phyloP scores from a whole-genome alignment of 2,329 filamentous ascomycete species.

The Aspergillus tamarii region DNA sequence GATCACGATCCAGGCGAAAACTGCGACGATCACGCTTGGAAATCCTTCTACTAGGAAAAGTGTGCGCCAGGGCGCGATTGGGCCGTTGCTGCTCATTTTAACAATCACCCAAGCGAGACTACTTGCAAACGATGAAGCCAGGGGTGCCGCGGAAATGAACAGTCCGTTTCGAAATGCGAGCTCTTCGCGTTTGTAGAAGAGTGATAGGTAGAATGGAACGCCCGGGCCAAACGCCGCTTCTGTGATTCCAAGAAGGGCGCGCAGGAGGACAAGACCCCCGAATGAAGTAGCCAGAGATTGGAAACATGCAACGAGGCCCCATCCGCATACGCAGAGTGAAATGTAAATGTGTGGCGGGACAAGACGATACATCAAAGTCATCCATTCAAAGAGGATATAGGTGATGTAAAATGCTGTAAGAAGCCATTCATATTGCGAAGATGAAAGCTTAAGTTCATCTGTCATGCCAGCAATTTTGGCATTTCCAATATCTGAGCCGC shows the following conservation, averaged over 20 bases:
- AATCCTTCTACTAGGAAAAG: conserved; percentile 85
- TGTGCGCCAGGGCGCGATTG: conserved; percentile 82
- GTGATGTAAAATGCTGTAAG: conserved; percentile 67
- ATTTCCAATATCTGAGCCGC: conserved; percentile 59
- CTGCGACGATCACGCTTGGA: conserved; percentile 74
- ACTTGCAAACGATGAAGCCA: conserved; percentile 71
- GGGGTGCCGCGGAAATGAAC: conserved; percentile 74
- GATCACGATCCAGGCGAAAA: conserved; percentile 73
- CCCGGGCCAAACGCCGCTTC: conserved; percentile 67
- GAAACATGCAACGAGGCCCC: conserved; percentile 77
- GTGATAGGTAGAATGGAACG: conserved; percentile 66
- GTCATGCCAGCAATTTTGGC: conserved; percentile 63
- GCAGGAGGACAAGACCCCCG: conserved; percentile 52
- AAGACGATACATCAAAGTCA: conserved; percentile 65
- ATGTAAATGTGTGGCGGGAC: conserved; percentile 66
- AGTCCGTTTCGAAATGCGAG: conserved; percentile 83
- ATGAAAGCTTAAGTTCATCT: conserved; percentile 57
- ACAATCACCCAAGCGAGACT: conserved; percentile 77
- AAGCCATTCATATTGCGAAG: conserved; percentile 63
- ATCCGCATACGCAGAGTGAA: conserved; percentile 66
- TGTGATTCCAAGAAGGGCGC: conserved; percentile 54
- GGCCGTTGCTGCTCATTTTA: conserved; percentile 64
- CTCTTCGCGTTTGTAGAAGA: conserved; percentile 69
- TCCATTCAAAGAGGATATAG: conserved; percentile 68
- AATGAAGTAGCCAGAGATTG: conserved; percentile 71